Percentiles rank a stretch among this genome's conserved stretches.
phyloP scores from a whole-genome alignment of 1,139 yeast genomes.

The Yamadazyma sp. region DNA sequence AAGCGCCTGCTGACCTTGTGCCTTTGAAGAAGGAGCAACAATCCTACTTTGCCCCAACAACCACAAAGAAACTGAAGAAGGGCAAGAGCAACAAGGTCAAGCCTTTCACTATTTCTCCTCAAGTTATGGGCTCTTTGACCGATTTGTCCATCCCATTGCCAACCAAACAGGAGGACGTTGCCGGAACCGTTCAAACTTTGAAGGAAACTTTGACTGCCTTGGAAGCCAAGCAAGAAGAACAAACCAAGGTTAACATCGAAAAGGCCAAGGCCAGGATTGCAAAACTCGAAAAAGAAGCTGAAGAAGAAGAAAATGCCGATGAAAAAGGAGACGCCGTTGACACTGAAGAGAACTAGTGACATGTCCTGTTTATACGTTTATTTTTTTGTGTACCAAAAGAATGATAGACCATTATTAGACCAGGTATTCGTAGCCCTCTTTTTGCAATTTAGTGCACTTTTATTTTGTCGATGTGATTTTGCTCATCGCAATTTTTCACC shows the following conservation, averaged over 20 bases:
- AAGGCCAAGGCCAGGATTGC: conserved; percentile 76
- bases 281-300: conserved; percentile 51
- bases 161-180: conserved; percentile 69
- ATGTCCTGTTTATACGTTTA: not conserved
- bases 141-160: conserved; percentile 83
- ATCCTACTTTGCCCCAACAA: conserved; percentile 56
- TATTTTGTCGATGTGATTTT: not conserved
- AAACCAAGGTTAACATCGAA: conserved; percentile 73
- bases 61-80: conserved; percentile 37
- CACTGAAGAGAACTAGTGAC: not conserved
- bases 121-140: conserved; percentile 73
- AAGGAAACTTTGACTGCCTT: conserved; percentile 73
- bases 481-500: conserved; percentile 5
- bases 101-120: conserved; percentile 74
- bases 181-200: conserved; percentile 64
- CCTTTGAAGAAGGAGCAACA: conserved; percentile 67
- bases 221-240: conserved; percentile 75
- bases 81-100: conserved; percentile 44
- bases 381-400: not conserved
- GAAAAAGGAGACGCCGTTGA: conserved; percentile 9
- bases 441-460: not conserved
- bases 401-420: not conserved
- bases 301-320: conserved; percentile 26
- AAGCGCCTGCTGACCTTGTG: conserved; percentile 63
- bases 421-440: too few species aligned